Conservation (phyloP, 495 filamentous ascomycete genomes). For the Hyaloscypha hepaticicola region DNA sequence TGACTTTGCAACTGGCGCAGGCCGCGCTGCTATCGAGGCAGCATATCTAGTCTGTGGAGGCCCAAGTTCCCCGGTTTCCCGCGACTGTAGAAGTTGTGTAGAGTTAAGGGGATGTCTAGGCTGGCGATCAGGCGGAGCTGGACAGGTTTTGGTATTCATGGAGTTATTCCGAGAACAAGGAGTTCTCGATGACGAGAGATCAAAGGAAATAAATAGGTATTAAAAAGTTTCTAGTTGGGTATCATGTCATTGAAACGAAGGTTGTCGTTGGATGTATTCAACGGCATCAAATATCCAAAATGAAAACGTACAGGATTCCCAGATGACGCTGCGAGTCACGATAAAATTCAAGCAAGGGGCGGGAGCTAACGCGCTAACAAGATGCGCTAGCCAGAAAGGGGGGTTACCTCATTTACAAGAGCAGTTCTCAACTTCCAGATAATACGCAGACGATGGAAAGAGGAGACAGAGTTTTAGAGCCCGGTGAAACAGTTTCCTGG, state of each 20-base stretch:
- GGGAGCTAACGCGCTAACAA: conserved; percentile 3
- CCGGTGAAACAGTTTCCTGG: not conserved
- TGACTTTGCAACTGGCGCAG: conserved; percentile 63
- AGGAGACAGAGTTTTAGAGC: too few relatives aligned
- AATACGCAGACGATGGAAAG: too few relatives aligned
- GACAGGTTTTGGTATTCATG: conserved; percentile 27
- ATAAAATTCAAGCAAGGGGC: not conserved
- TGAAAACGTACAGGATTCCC: conserved; percentile 5
- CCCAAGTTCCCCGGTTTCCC: conserved; percentile 54
- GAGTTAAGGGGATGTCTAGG: conserved; percentile 17
- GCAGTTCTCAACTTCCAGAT: too few relatives aligned
- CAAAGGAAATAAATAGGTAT: conserved; percentile 29
- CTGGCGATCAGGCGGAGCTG: not conserved
- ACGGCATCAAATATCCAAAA: not conserved
- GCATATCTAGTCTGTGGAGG: conserved; percentile 31
- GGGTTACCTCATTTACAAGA: too few relatives aligned
- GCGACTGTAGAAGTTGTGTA: conserved; percentile 52
- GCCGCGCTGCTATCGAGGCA: conserved; percentile 28
- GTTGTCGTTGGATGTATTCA: conserved; percentile 3
- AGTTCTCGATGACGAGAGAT: conserved; percentile 28
- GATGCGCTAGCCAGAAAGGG: not conserved
- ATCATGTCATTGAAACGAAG: not conserved
- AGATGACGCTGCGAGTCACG: conserved; percentile 3
- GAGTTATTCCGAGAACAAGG: conserved; percentile 19
- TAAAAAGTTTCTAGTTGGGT: conserved; percentile 5